Evolutionary conservation across 305 asterid species (phyloP).

Genomic region (Solanum hybrid): DNA sequence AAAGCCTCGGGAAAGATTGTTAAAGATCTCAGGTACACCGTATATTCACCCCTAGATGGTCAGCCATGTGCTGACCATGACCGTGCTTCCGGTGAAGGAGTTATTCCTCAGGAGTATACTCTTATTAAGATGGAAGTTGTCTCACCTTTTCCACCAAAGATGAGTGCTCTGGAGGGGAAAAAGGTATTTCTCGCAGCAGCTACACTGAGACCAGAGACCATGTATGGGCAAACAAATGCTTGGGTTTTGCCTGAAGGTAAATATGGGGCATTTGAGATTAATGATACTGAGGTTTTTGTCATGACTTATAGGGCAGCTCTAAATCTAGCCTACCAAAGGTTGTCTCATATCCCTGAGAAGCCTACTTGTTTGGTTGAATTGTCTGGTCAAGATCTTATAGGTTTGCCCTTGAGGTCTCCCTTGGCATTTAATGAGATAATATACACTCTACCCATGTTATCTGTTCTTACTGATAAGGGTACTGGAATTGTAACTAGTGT

Average conservation of each 20-base stretch:
- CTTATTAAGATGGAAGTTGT: conserved; percentile 85
- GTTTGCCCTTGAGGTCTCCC: conserved; percentile 75
- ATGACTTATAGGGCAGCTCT: conserved; percentile 67
- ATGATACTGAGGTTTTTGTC: conserved; percentile 69
- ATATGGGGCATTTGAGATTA: conserved; percentile 88
- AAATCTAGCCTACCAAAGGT: conserved; percentile 83
- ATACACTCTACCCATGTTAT: conserved; percentile 75
- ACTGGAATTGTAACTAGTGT: conserved; percentile 95
- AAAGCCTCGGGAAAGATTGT: conserved; percentile 66
- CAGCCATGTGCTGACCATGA: conserved; percentile 99
- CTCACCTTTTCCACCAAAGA: conserved; percentile 61
- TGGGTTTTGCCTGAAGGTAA: conserved; percentile 94
- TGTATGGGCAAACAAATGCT: conserved; percentile 92
- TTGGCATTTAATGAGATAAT: conserved; percentile 64
- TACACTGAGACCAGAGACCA: conserved; percentile 90
- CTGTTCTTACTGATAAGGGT: conserved; percentile 90
- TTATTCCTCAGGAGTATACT: conserved; percentile 83
- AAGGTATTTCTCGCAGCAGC: conserved; percentile 89
- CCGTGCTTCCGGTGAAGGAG: conserved; percentile 97
- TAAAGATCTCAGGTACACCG: conserved; percentile 64
- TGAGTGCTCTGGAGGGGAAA: conserved; percentile 71
- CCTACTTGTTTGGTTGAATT: conserved; percentile 77
- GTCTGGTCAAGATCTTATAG: conserved; percentile 82
- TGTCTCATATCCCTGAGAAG: conserved; percentile 61
- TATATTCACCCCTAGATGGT: conserved; percentile 81